Base-by-base conservation (phyloP, 2,329 filamentous ascomycete genomes). In the Penicillium fuscoglaucum region DNA sequence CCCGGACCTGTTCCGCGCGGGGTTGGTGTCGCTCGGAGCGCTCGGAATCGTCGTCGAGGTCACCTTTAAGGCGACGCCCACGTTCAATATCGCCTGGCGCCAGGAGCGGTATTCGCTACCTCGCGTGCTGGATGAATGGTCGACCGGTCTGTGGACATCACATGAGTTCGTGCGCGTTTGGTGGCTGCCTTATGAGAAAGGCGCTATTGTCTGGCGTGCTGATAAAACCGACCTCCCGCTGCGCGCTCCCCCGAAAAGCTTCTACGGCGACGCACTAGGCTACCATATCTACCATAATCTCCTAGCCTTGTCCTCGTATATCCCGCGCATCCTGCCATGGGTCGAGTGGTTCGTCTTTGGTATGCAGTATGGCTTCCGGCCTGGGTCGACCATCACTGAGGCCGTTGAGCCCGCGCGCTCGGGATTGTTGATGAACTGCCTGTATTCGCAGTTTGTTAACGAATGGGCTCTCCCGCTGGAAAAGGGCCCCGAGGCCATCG, bases 381-480 rank as follows among this genome's bases (percentile, higher is more conserved):
- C 74, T 35, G 84, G 90, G 60, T 87, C 86, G 50, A 83, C 82
- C 3, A 82, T 83, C 52, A 89, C 86, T 41, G 82, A 83, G n/a
- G 93, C 89, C 6, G 85, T 97, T 19, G 90, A 97, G 75, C 87
- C 89, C 24, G 90, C 89, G 62, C 86, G 89, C 59, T 81, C 88
- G 63, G 93, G 92, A 13, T 84, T 98, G 46, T 82, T 97, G 52
- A 93, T 99, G 90, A 95, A 99, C 79, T 99, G 95, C 70, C 84
- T 98, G 6, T 99, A 97, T 80, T 93, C 90, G n/a, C 95, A 99
- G 72, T 96, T 91, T 68, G 95, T 99, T 64, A 97, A 99, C 74
- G 95, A 99, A 74, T 99, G 95, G 95, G 93, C 93, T 0, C 83
- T 99, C 7, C 93, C 95, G 1, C 82, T 99, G 1, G 80, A 86